Base-by-base conservation (phyloP, 176 grass and related monocot genomes). In the Eragrostis curvula region DNA sequence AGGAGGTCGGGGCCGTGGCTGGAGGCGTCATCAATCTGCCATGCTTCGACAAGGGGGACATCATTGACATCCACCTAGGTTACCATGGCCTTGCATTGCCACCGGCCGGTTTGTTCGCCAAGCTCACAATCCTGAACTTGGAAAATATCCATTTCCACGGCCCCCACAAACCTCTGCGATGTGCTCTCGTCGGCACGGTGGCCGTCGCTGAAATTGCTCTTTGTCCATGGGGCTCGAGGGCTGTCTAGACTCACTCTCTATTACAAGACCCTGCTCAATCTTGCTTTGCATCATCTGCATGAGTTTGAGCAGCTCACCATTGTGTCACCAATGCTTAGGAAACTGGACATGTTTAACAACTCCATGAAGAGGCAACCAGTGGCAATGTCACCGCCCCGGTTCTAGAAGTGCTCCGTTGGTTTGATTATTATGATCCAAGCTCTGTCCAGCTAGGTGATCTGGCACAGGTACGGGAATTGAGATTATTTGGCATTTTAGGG, bases 11-110 rank as follows among this genome's bases (percentile, higher is more conserved):
- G 32, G 32, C 32, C 32, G 17, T 2, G 23, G 58, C n/a, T 6
- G 32, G 32, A 36, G 21, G 0, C 6, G 80, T 5, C 56, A 5
- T 83, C 49, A 14, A 50, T 21, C 46, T 83, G 21, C 58, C 81
- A 2, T 83, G 81, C 70, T 74, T 74, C 21, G 20, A 51, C 8
- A 66, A 63, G 81, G 29, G 44, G 13, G 11, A 11, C 32, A 36
- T 2, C 3, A 1, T 3, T 10, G 8, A 24, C 29, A 7, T 36
- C 32, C 32, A 4, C 32, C 32, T 83, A 8, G 30, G 10, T 2
- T 21, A 9, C 58, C 58, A 43, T 14, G 9, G 45, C 70, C 59
- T 83, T n/a, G 11, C 10, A 5, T 6, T 83, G 30, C 69, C 81
- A 17, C n/a, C 13, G 32, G 40, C 30, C 5, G 70, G 70, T 5